Evolutionary conservation across 768 basidiomycete genomes (phyloP).

Genomic region (Mycena vulgaris): DNA sequence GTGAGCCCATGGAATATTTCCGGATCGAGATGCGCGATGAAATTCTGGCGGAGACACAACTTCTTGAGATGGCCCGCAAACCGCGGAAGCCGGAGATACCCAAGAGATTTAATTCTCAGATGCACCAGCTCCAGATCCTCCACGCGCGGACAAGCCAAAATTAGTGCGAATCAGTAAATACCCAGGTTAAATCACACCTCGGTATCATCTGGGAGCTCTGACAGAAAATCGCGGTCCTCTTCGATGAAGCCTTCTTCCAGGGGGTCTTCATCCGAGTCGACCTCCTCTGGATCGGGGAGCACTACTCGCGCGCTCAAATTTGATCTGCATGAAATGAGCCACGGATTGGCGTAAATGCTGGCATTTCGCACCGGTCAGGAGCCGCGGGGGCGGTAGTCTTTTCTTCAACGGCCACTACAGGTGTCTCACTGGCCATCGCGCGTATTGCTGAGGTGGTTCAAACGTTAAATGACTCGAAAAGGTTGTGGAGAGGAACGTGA

Average conservation of each 20-base stretch:
- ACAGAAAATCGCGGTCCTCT: constrained; percentile 79
- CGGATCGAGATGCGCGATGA: constrained; percentile 80
- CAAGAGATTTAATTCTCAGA: constrained; percentile 78
- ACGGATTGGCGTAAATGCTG: background rate
- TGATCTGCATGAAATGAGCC: constrained; percentile 15
- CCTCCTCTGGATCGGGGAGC: constrained; percentile 61
- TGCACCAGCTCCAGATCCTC: constrained; percentile 93
- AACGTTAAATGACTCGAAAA: constrained; percentile 9
- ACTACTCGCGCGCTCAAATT: constrained; percentile 58
- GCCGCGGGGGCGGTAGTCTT: background rate
- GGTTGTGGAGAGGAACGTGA: background rate
- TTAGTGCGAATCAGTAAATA: constrained; percentile 8
- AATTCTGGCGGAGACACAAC: constrained; percentile 91
- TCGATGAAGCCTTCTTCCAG: constrained; percentile 58
- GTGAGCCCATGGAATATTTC: constrained; percentile 76
- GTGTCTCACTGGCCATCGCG: background rate
- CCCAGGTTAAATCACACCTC: constrained; percentile 66
- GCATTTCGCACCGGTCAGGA: constrained; percentile 17
- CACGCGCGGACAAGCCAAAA: constrained; percentile 29
- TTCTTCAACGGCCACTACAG: background rate
- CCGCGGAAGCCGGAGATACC: constrained; percentile 77
- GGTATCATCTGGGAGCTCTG: constrained; percentile 87
- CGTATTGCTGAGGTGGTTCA: background rate
- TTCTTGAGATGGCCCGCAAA: constrained; percentile 80
- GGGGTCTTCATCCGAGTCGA: constrained; percentile 61